These are phyloP conservation scores for Ustilago bromivora DNA, from an alignment of 1,284 basidiomycete genomes.

Conservation along the genomic window DNA sequence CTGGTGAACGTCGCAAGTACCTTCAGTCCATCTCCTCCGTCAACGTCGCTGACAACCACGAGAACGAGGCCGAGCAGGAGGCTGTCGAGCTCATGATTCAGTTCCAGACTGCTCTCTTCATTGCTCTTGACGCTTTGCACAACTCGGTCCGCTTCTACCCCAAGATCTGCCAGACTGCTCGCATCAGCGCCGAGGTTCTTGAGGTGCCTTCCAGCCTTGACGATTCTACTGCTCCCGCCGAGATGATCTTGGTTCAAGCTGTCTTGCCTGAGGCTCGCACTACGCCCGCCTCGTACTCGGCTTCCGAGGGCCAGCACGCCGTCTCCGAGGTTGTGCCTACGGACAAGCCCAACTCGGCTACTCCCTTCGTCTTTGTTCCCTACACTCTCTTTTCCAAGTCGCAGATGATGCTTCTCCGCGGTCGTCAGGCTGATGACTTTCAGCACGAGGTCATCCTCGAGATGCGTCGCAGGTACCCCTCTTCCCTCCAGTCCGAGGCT, in stretches of 20 bases:
- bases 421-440: slow-evolving; percentile 70
- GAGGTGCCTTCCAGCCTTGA: slow-evolving; percentile 71
- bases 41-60: slow-evolving; percentile 47
- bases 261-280: slow-evolving; percentile 71
- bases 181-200: slow-evolving; percentile 72
- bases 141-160: slow-evolving; percentile 72
- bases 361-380: slow-evolving; percentile 73
- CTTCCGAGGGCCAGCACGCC: slow-evolving; percentile 67
- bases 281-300: slow-evolving; percentile 59
- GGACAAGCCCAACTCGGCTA: slow-evolving; percentile 70
- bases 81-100: slow-evolving; percentile 71
- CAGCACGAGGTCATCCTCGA: slow-evolving; percentile 68
- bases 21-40: slow-evolving; percentile 51
- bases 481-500: slow-evolving; percentile 54
- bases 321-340: slow-evolving; percentile 60
- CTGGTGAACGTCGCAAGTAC: slow-evolving; percentile 61
- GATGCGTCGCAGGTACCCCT: slow-evolving; percentile 70
- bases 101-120: slow-evolving; percentile 72
- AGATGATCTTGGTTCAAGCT: slow-evolving; percentile 72
- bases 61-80: slow-evolving; percentile 55
- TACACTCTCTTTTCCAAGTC: slow-evolving; percentile 72
- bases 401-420: slow-evolving; percentile 72
- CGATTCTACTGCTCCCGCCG: slow-evolving; percentile 64
- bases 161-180: slow-evolving; percentile 70
- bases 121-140: slow-evolving; percentile 72